These are phyloP conservation scores for Aspergillus brasiliensis DNA, from an alignment of 2,329 filamentous ascomycete genomes.

Conservation along the genomic window DNA sequence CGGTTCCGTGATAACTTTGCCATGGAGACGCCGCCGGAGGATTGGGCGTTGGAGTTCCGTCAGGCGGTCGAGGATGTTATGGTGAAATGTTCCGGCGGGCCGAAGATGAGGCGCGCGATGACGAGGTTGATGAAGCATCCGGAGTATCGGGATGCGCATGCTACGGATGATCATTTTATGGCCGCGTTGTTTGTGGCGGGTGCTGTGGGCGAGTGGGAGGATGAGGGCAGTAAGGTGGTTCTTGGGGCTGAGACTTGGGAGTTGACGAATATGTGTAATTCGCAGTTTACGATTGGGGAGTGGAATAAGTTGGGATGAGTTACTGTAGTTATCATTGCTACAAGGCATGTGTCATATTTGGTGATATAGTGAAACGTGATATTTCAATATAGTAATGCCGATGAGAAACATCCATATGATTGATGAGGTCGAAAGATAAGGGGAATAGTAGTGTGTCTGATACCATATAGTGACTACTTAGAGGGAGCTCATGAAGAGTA, in stretches of 20 bases:
- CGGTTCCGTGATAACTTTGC: constrained; percentile 65
- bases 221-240: constrained; percentile 38
- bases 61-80: constrained; percentile 66
- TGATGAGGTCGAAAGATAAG: too few relatives aligned
- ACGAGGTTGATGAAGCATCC: constrained; percentile 70
- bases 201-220: constrained; percentile 52
- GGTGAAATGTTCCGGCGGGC: constrained; percentile 54
- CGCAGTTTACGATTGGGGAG: constrained; percentile 58
- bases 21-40: constrained; percentile 59
- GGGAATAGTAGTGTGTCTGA: too few relatives aligned
- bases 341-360: too few relatives aligned
- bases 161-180: constrained; percentile 72
- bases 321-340: too few relatives aligned
- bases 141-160: constrained; percentile 66
- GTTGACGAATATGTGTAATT: constrained; percentile 66
- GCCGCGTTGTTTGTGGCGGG: constrained; percentile 65
- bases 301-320: constrained; percentile 26
- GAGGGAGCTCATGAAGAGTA: too few relatives aligned
- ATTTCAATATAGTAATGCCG: too few relatives aligned
- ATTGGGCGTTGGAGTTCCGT: constrained; percentile 65
- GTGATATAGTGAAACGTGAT: too few relatives aligned
- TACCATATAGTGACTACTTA: too few relatives aligned
- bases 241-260: constrained; percentile 65
- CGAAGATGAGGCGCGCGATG: constrained; percentile 56
- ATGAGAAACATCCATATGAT: too few relatives aligned